A percentile compares a stretch with the other conserved stretches of the same genome.
These are phyloP conservation scores for Annulohypoxylon bovei DNA, from an alignment of 495 filamentous ascomycete species.

Conservation along the genomic window DNA sequence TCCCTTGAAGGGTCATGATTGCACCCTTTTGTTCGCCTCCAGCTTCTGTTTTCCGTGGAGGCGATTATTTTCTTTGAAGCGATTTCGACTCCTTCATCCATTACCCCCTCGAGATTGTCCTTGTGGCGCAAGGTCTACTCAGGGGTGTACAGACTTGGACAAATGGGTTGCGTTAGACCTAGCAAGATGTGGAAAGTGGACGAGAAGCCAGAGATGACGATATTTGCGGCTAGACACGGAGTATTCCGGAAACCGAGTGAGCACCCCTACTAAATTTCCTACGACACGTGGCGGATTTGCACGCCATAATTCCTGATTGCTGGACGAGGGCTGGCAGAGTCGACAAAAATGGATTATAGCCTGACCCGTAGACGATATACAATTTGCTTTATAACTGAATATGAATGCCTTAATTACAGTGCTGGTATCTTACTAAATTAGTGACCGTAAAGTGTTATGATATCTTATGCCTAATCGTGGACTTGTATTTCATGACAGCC, in stretches of 20 bases:
- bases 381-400: constrained; percentile 15
- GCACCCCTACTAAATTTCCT: background rate
- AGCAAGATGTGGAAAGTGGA: background rate
- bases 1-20: background rate
- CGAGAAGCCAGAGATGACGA: background rate
- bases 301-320: background rate
- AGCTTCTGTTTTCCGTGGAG: background rate
- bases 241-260: background rate
- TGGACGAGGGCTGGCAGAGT: background rate
- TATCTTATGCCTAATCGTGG: constrained; percentile 1
- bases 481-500: background rate
- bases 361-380: constrained; percentile 20
- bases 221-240: background rate
- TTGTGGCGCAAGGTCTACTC: background rate
- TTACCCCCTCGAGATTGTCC: background rate
- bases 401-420: background rate
- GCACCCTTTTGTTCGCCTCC: background rate
- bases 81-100: background rate
- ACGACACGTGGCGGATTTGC: background rate
- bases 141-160: background rate
- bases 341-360: constrained; percentile 19
- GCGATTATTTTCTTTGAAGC: background rate
- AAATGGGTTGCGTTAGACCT: constrained; percentile 8
- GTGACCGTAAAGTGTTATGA: background rate
- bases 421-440: background rate